Evolutionary conservation across 768 basidiomycete species (phyloP).

Genomic region (Phaeolepiota aurea): DNA sequence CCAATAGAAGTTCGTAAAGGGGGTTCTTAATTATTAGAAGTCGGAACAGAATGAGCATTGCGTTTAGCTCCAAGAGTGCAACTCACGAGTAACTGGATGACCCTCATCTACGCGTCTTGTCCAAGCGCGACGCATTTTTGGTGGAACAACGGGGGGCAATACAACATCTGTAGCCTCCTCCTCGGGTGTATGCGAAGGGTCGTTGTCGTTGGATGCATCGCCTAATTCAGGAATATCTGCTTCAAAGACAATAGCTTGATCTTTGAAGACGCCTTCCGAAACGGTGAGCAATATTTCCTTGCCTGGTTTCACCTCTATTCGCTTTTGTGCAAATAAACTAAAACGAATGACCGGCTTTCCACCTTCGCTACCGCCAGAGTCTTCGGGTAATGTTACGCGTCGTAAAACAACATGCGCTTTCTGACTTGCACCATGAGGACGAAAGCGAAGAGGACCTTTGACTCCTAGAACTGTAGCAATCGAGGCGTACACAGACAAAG

Average conservation of each 20-base stretch:
- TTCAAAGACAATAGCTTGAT: slow-evolving; percentile 51
- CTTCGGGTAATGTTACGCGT: slow-evolving; percentile 45
- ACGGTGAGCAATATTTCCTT: slow-evolving; percentile 63
- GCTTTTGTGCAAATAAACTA: slow-evolving; percentile 59
- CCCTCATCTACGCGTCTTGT: slow-evolving; percentile 38
- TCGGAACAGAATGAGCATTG: neutral
- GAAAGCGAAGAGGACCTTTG: slow-evolving; percentile 54
- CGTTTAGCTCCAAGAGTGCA: neutral
- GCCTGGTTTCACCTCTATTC: slow-evolving; percentile 62
- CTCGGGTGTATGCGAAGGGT: slow-evolving; percentile 14
- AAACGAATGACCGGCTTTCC: slow-evolving; percentile 39
- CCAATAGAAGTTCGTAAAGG: slow-evolving; percentile 30
- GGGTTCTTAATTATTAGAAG: slow-evolving; percentile 4
- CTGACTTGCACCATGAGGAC: slow-evolving; percentile 55
- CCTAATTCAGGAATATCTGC: slow-evolving; percentile 33
- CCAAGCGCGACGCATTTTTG: slow-evolving; percentile 61
- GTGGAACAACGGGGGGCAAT: slow-evolving; percentile 32
- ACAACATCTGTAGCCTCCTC: slow-evolving; percentile 26
- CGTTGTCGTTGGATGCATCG: slow-evolving; percentile 7
- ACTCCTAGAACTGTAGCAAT: slow-evolving; percentile 53
- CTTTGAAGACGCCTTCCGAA: slow-evolving; percentile 44
- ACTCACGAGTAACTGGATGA: slow-evolving; percentile 30
- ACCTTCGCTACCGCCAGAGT: slow-evolving; percentile 33
- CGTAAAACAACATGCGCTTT: slow-evolving; percentile 63
- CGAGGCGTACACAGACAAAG: slow-evolving; percentile 17